These are phyloP conservation scores for Fusarium chaquense DNA, from an alignment of 2,329 filamentous ascomycete genomes.

Conservation along the genomic window DNA sequence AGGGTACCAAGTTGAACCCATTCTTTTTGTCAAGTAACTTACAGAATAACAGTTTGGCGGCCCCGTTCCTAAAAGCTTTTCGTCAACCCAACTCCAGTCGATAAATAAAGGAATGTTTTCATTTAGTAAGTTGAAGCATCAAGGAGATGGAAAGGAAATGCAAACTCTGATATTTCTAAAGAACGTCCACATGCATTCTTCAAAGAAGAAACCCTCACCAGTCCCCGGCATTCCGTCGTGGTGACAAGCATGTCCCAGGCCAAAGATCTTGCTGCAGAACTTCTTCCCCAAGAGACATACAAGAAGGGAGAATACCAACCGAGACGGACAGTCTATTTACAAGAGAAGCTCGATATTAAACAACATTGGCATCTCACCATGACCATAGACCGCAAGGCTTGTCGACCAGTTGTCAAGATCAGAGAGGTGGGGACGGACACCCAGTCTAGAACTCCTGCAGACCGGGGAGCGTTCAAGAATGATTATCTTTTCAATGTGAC, in stretches of 20 bases:
- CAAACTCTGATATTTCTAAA: background rate
- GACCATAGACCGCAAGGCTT: slow-evolving; percentile 58
- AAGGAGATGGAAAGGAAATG: too few relatives aligned
- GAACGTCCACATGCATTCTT: background rate
- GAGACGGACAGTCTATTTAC: slow-evolving; percentile 50
- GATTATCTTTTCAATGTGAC: slow-evolving; percentile 46
- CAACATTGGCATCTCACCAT: slow-evolving; percentile 58
- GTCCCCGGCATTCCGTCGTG: background rate
- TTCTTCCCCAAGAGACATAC: background rate
- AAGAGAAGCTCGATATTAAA: slow-evolving; percentile 43
- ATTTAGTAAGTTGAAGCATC: background rate
- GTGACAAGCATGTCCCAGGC: background rate
- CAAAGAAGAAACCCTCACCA: background rate
- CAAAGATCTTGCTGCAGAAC: too few relatives aligned
- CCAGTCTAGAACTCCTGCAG: slow-evolving; percentile 36
- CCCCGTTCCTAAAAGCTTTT: slow-evolving; percentile 29
- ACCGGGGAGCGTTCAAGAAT: slow-evolving; percentile 4
- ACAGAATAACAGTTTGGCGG: slow-evolving; percentile 43
- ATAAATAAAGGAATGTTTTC: background rate
- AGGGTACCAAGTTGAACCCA: background rate
- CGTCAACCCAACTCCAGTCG: background rate
- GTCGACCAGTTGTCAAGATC: slow-evolving; percentile 54
- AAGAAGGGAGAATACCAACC: background rate
- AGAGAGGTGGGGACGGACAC: slow-evolving; percentile 28
- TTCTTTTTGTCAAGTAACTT: background rate